Evolutionary conservation across 1,284 basidiomycete species (phyloP).

Genomic region (Mycosarcoma mackinlayi): DNA sequence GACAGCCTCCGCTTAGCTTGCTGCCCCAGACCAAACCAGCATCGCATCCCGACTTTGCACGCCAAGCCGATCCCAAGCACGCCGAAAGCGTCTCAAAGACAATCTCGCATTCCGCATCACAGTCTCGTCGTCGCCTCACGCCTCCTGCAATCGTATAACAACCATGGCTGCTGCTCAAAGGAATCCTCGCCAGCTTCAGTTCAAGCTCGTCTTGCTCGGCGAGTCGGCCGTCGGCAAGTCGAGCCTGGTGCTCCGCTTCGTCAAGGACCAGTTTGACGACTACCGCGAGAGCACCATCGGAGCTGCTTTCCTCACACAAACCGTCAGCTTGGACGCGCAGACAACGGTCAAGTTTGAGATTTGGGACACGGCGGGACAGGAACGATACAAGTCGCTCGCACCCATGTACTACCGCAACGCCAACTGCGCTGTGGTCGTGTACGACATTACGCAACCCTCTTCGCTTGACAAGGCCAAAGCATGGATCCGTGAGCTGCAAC

Average conservation of each 20-base stretch:
- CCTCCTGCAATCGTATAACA: not conserved
- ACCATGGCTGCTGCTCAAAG: constrained; percentile 41
- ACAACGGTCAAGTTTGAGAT: constrained; percentile 97
- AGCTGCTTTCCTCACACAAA: constrained; percentile 94
- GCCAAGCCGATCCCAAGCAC: no score
- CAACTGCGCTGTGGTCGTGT: constrained; percentile 67
- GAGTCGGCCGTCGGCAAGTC: constrained; percentile 98
- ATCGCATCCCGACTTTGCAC: no score
- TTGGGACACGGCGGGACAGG: constrained; percentile 87
- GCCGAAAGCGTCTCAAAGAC: no score
- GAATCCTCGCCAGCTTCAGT: constrained; percentile 51
- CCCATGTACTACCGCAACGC: constrained; percentile 69
- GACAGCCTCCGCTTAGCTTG: no score
- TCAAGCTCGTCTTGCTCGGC: constrained; percentile 71
- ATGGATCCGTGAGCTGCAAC: constrained; percentile 96
- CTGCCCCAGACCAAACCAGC: no score
- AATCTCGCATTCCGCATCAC: no score
- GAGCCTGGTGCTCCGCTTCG: constrained; percentile 91
- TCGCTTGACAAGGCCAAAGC: constrained; percentile 94
- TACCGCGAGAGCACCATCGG: constrained; percentile 77
- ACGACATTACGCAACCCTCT: constrained; percentile 65
- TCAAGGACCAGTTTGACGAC: constrained; percentile 97
- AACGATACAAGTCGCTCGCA: constrained; percentile 75
- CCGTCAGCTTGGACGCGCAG: constrained; percentile 86
- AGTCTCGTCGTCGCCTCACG: not conserved